Percentiles rank a stretch among this genome's conserved stretches.
phyloP scores from a whole-genome alignment of 495 filamentous ascomycete species.

The Neurospora sp. region DNA sequence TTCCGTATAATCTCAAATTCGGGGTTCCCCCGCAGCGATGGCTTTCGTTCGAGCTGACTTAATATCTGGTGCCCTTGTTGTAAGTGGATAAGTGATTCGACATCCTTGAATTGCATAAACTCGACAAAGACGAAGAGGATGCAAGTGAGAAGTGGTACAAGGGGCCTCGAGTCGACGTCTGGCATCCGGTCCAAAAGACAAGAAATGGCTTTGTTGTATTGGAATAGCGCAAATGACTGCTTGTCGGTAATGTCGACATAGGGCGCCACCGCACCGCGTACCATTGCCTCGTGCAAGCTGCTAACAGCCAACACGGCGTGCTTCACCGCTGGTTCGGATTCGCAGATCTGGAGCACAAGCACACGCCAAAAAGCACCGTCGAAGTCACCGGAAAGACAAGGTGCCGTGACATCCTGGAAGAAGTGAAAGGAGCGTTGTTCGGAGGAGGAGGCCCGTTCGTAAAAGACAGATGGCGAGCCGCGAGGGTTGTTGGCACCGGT shows the following conservation, averaged over 20 bases:
- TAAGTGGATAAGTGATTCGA: conserved; percentile 32
- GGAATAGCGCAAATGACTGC: conserved; percentile 34
- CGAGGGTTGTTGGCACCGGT: conserved; percentile 6
- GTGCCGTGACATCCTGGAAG: conserved; percentile 40
- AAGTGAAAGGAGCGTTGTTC: conserved; percentile 41
- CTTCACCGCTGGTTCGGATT: conserved; percentile 47
- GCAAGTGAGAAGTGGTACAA: conserved; percentile 44
- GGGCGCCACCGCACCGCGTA: conserved; percentile 16
- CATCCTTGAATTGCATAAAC: conserved; percentile 39
- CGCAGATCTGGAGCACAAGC: conserved; percentile 46
- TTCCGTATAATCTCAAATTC: conserved; percentile 27
- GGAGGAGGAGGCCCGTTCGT: conserved; percentile 21
- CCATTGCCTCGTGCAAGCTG: conserved; percentile 39
- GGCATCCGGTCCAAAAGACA: conserved; percentile 29
- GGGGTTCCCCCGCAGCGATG: conserved; percentile 11
- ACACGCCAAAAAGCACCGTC: conserved; percentile 48
- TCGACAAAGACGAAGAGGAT: conserved; percentile 52
- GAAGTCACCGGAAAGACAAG: conserved; percentile 38
- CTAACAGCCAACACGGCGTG: conserved; percentile 50
- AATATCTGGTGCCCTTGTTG: conserved; percentile 31
- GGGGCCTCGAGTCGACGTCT: conserved; percentile 28
- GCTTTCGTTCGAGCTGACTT: conserved; percentile 24
- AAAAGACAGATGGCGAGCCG: conserved; percentile 10
- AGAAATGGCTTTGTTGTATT: conserved; percentile 47
- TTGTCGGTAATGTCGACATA: conserved; percentile 23